These are phyloP conservation scores for Aspergillus sp. DNA, from an alignment of 2,329 filamentous ascomycete species.

Conservation along the genomic window DNA sequence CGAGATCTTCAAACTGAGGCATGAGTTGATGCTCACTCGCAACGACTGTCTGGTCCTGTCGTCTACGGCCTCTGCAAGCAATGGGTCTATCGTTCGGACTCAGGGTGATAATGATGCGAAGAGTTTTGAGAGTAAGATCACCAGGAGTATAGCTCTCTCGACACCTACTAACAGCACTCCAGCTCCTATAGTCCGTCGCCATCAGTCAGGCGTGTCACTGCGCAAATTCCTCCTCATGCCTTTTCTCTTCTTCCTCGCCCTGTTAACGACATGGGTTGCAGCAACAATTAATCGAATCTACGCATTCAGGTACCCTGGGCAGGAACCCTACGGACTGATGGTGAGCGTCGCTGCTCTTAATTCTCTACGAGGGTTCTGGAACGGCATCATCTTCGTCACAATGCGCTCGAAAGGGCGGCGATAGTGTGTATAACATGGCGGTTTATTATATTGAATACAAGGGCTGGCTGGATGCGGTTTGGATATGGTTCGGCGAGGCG, in stretches of 20 bases:
- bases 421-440: not conserved
- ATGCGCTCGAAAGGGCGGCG: slow-evolving; percentile 38
- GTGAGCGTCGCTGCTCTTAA: slow-evolving; percentile 35
- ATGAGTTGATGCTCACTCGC: slow-evolving; percentile 30
- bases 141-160: no score
- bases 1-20: slow-evolving; percentile 33
- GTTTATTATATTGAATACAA: not conserved
- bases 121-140: not conserved
- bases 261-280: slow-evolving; percentile 37
- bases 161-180: not conserved
- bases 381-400: slow-evolving; percentile 38
- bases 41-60: slow-evolving; percentile 30
- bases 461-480: not conserved
- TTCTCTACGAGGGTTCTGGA: slow-evolving; percentile 40
- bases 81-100: slow-evolving; percentile 5
- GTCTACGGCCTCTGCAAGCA: slow-evolving; percentile 13
- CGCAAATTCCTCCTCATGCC: slow-evolving; percentile 43
- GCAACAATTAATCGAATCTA: slow-evolving; percentile 39
- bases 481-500: not conserved
- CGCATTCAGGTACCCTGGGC: slow-evolving; percentile 28
- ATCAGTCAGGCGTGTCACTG: slow-evolving; percentile 28
- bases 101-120: not conserved
- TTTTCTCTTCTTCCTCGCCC: slow-evolving; percentile 36
- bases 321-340: slow-evolving; percentile 30
- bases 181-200: not conserved